These are phyloP conservation scores for Pleurotus eryngii DNA, from an alignment of 768 basidiomycete genomes.

Conservation along the genomic window DNA sequence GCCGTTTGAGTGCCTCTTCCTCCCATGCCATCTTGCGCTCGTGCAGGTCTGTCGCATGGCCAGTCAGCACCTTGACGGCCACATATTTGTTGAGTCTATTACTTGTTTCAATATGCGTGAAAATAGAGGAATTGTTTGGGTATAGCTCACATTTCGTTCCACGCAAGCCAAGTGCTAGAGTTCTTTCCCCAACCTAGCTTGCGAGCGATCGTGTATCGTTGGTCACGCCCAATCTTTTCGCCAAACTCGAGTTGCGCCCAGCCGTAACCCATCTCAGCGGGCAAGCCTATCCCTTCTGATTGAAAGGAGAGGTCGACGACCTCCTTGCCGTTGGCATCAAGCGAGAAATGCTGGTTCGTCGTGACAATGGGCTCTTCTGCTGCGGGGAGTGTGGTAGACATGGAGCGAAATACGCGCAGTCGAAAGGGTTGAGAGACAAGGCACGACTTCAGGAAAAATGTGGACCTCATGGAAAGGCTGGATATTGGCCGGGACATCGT, in stretches of 20 bases:
- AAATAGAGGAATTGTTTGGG: too few species aligned
- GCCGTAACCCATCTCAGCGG: conserved; percentile 24
- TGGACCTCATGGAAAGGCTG: too few species aligned
- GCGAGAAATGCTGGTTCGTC: too few species aligned
- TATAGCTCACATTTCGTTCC: not conserved
- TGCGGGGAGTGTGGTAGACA: too few species aligned
- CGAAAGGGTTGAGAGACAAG: too few species aligned
- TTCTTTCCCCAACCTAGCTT: conserved; percentile 31
- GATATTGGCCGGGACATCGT: too few species aligned
- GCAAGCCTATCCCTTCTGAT: conserved; percentile 24
- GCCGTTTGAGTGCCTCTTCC: conserved; percentile 15
- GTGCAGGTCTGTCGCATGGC: conserved; percentile 16
- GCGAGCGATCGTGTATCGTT: conserved; percentile 20
- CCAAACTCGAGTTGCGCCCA: conserved; percentile 22
- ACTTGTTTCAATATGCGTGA: too few species aligned
- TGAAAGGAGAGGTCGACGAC: too few species aligned
- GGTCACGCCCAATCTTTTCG: conserved; percentile 21
- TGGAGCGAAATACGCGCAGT: too few species aligned
- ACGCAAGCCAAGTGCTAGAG: conserved; percentile 27
- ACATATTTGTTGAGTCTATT: conserved; percentile 14
- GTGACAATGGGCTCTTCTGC: too few species aligned
- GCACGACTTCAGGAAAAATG: too few species aligned
- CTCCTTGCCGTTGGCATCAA: too few species aligned
- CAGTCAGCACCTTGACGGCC: conserved; percentile 28
- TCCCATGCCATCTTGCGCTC: conserved; percentile 16